Percentiles rank a stretch among this genome's conserved stretches.
Evolutionary conservation across 805 yeast species (phyloP).

Genomic region (Yarrowia sp.): DNA sequence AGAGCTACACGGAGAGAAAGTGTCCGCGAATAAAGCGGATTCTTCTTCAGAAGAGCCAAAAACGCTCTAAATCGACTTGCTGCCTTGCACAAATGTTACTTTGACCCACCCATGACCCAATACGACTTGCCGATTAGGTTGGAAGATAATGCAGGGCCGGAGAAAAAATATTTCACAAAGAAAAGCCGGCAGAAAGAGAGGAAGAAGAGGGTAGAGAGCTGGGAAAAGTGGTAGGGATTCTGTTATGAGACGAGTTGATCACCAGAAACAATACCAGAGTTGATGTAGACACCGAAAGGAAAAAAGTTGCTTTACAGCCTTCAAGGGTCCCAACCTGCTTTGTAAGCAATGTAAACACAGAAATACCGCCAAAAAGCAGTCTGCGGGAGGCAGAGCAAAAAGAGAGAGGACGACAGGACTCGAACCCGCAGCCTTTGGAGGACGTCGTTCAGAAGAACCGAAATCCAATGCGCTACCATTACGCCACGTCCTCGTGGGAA

Average conservation of each 20-base stretch:
- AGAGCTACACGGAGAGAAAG: neutral
- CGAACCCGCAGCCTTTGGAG: slow-evolving; percentile 27
- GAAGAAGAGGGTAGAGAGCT: neutral
- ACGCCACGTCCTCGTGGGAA: slow-evolving; percentile 16
- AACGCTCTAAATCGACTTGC: too few relatives aligned
- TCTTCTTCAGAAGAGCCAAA: too few relatives aligned
- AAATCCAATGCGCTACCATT: slow-evolving; percentile 26
- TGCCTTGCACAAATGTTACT: neutral
- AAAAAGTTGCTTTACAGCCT: neutral
- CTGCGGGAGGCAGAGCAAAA: neutral
- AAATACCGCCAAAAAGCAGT: neutral
- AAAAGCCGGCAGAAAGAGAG: neutral
- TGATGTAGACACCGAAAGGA: too few relatives aligned
- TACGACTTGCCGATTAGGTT: neutral
- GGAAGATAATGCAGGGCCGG: neutral
- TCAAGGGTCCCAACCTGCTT: neutral
- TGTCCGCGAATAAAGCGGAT: neutral
- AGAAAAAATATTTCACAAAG: neutral
- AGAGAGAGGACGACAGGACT: slow-evolving; percentile 25
- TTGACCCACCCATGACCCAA: neutral
- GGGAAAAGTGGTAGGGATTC: neutral
- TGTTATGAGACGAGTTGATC: too few relatives aligned
- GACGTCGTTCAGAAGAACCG: slow-evolving; percentile 25
- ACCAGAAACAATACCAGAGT: too few relatives aligned
- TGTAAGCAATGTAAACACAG: slow-evolving; percentile 49